Conservation (phyloP, 1,284 basidiomycete species). For the Leucoagaricus sp. region DNA sequence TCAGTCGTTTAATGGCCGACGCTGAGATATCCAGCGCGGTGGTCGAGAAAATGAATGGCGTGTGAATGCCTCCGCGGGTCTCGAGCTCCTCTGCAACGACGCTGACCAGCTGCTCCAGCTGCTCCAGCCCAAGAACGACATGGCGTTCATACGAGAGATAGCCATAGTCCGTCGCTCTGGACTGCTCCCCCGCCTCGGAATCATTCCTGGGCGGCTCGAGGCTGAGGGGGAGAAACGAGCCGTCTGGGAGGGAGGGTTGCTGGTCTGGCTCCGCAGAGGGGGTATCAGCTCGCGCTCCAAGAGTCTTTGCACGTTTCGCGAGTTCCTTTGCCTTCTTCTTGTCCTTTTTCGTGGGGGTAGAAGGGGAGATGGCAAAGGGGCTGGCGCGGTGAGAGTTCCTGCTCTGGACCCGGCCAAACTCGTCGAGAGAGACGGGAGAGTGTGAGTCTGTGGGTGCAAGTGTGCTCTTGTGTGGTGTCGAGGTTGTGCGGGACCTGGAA, state of each 20-base stretch:
- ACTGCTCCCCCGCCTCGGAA: conserved; percentile 26
- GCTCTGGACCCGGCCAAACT: conserved; percentile 65
- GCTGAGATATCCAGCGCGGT: conserved; percentile 83
- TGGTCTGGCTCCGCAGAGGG: conserved; percentile 33
- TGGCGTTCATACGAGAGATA: conserved; percentile 73
- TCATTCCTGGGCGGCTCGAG: conserved; percentile 49
- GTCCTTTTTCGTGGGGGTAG: conserved; percentile 44
- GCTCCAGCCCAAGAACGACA: conserved; percentile 74
- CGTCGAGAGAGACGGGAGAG: conserved; percentile 44
- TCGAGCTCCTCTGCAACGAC: conserved; percentile 73
- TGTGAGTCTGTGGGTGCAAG: too few relatives aligned
- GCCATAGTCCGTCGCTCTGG: conserved; percentile 57
- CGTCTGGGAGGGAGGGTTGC: conserved; percentile 52
- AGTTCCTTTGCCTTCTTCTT: conserved; percentile 54
- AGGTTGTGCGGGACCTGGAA: conserved; percentile 40
- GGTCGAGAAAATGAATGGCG: conserved; percentile 87
- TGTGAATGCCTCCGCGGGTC: conserved; percentile 77
- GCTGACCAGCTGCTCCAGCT: conserved; percentile 70
- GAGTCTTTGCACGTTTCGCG: conserved; percentile 39
- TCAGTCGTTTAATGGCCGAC: conserved; percentile 69
- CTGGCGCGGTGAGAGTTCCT: conserved; percentile 39
- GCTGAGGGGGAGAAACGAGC: conserved; percentile 60
- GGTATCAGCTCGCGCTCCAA: conserved; percentile 33
- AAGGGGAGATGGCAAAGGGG: conserved; percentile 25
- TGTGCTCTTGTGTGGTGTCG: conserved; percentile 35